Evolutionary conservation across 2,329 filamentous ascomycete genomes (phyloP).

Genomic region (Aureobasidium musti): DNA sequence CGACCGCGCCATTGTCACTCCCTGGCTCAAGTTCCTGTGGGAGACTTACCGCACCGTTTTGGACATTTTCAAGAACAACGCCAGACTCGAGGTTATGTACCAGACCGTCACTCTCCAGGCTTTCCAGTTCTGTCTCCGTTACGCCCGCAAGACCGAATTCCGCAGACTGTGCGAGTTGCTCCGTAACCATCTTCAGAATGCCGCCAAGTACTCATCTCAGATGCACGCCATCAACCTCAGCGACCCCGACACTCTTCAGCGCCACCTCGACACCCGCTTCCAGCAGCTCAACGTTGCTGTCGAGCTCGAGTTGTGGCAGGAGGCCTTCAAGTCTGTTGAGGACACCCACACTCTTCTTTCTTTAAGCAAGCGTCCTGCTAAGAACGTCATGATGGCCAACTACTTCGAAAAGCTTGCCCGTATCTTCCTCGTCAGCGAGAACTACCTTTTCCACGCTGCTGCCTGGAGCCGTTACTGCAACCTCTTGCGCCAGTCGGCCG

Average conservation of each 20-base stretch:
- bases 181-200: conserved; percentile 97
- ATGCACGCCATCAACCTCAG: conserved; percentile 99
- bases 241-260: conserved; percentile 94
- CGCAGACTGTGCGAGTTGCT: conserved; percentile 96
- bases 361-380: conserved; percentile 95
- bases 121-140: conserved; percentile 98
- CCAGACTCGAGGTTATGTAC: conserved; percentile 94
- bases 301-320: conserved; percentile 97
- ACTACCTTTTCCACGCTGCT: conserved; percentile 98
- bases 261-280: conserved; percentile 96
- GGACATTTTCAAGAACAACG: conserved; percentile 99
- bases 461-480: conserved; percentile 98
- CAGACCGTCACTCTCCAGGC: conserved; percentile 97
- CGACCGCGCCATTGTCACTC: conserved; percentile 95
- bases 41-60: conserved; percentile 98
- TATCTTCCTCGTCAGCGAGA: conserved; percentile 98
- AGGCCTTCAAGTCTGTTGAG: conserved; percentile 98
- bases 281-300: conserved; percentile 98
- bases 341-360: conserved; percentile 97
- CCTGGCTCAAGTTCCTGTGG: conserved; percentile 99
- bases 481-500: conserved; percentile 86
- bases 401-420: conserved; percentile 99
- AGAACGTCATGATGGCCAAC: conserved; percentile 99
- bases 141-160: conserved; percentile 98
- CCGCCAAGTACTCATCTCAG: conserved; percentile 97